A percentile compares a stretch with the other conserved stretches of the same genome.
Evolutionary conservation across 257 asterid species (phyloP).

Genomic region (Solanum arcanum): DNA sequence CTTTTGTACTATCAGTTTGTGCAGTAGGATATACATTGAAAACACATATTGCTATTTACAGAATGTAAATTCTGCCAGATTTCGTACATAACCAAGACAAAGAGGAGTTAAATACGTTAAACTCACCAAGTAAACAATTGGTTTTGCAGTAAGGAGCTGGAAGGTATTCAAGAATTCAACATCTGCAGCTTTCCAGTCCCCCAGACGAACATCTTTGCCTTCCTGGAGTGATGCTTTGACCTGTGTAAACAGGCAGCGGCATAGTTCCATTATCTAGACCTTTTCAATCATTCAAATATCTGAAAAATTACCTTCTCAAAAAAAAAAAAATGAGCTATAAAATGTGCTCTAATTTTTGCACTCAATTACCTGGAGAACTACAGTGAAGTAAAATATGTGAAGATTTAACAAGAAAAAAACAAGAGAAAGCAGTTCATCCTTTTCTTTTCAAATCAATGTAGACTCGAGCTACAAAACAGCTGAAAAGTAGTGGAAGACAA

Average conservation of each 20-base stretch:
- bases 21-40: background rate
- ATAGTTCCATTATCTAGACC: background rate
- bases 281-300: background rate
- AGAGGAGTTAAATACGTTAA: background rate
- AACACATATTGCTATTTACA: background rate
- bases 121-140: constrained; percentile 95
- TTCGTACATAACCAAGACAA: background rate
- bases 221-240: constrained; percentile 58
- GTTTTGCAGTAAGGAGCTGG: constrained; percentile 94
- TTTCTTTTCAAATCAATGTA: background rate
- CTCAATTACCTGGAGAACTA: background rate
- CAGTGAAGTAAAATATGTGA: background rate
- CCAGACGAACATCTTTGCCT: constrained; percentile 80
- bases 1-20: background rate
- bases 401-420: background rate
- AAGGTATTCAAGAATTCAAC: constrained; percentile 83
- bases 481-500: background rate
- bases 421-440: background rate
- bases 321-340: background rate
- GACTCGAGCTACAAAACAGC: background rate
- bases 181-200: constrained; percentile 98
- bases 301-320: too few relatives aligned
- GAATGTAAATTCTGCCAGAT: background rate
- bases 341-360: background rate
- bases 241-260: constrained; percentile 19